Conservation (phyloP, 176 grass and related monocot genomes). For the Chrysopogon serrulatus region DNA sequence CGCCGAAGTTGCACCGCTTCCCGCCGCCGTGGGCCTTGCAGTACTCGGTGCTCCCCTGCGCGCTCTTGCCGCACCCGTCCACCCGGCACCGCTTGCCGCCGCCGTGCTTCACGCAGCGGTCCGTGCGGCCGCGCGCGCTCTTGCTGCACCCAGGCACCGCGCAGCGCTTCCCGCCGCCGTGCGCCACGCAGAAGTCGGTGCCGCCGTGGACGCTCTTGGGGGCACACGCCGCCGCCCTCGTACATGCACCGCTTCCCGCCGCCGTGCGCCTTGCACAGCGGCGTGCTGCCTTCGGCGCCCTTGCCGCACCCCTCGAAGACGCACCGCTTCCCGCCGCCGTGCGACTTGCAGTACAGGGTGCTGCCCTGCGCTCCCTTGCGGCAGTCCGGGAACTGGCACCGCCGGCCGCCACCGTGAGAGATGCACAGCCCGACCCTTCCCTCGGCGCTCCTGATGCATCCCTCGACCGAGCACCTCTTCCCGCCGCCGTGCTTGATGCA, state of each 20-base stretch:
- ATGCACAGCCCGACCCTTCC: constrained; percentile 67
- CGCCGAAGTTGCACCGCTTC: constrained; percentile 50
- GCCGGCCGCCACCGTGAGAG: constrained; percentile 71
- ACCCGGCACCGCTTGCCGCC: constrained; percentile 61
- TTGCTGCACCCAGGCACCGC: constrained; percentile 52
- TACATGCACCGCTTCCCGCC: constrained; percentile 66
- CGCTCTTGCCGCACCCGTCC: constrained; percentile 65
- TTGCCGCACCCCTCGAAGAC: constrained; percentile 62
- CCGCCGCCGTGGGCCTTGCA: constrained; percentile 81
- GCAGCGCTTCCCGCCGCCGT: constrained; percentile 81
- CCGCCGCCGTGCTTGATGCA: constrained; percentile 86
- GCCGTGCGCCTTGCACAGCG: constrained; percentile 76
- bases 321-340: constrained; percentile 67
- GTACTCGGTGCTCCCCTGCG: constrained; percentile 64
- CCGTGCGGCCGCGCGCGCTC: constrained; percentile 73
- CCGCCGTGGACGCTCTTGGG: constrained; percentile 79
- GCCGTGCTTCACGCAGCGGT: constrained; percentile 65
- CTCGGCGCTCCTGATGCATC: constrained; percentile 62
- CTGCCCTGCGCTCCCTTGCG: constrained; percentile 73
- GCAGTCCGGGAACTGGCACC: constrained; percentile 67
- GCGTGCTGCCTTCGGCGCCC: constrained; percentile 75
- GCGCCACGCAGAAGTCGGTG: constrained; percentile 64
- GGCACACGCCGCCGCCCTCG: constrained; percentile 64
- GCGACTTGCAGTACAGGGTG: constrained; percentile 70
- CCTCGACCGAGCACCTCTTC: constrained; percentile 55